phyloP scores from a whole-genome alignment of 768 basidiomycete genomes.

The Coprinopsis marcescibilis region DNA sequence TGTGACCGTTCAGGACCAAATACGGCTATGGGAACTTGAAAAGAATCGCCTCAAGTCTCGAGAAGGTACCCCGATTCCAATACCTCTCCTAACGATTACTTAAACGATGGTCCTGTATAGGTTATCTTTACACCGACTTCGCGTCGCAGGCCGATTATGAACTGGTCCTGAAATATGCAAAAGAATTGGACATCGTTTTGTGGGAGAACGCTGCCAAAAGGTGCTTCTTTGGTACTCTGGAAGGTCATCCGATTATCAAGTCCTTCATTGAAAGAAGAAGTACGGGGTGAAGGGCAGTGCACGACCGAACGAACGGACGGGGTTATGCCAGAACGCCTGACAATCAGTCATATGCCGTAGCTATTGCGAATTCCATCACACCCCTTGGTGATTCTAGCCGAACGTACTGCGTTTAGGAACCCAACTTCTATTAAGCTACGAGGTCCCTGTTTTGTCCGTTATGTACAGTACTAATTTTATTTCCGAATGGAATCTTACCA shows the following conservation, averaged over 20 bases:
- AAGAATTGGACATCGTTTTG: conserved; percentile 71
- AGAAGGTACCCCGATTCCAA: conserved; percentile 57
- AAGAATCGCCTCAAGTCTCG: conserved; percentile 83
- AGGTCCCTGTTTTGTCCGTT: neutral
- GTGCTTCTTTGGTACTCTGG: conserved; percentile 78
- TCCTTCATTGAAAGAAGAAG: conserved; percentile 73
- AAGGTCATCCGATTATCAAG: conserved; percentile 73
- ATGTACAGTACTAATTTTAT: no score
- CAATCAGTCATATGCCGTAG: conserved; percentile 3
- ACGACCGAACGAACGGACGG: neutral
- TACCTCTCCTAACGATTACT: conserved; percentile 19
- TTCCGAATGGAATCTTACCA: neutral
- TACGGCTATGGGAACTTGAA: conserved; percentile 96
- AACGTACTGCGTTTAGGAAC: neutral
- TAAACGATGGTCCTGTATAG: conserved; percentile 33
- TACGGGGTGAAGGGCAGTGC: conserved; percentile 2
- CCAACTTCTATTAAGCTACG: neutral
- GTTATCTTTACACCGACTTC: conserved; percentile 86
- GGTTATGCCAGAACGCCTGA: no score
- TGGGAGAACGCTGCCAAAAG: conserved; percentile 75
- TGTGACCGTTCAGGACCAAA: conserved; percentile 97
- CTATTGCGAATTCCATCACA: neutral
- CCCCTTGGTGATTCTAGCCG: conserved; percentile 3
- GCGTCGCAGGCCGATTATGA: conserved; percentile 84
- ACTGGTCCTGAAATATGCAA: conserved; percentile 80